These are phyloP conservation scores for Neurospora sp. DNA, from an alignment of 495 filamentous ascomycete genomes.

Conservation along the genomic window DNA sequence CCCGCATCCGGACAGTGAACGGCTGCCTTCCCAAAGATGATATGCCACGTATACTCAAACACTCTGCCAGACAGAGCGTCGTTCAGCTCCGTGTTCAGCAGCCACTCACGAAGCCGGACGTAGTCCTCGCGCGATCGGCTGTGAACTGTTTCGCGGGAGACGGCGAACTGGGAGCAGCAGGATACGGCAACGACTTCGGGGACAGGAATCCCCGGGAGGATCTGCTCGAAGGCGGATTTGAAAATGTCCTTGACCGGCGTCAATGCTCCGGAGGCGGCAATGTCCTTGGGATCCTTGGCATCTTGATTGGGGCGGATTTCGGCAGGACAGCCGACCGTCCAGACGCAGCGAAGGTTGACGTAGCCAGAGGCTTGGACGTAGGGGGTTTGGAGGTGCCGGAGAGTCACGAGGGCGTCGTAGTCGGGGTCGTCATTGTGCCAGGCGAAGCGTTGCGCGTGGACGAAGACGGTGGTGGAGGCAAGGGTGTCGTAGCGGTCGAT, in stretches of 20 bases:
- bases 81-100: slow-evolving; percentile 46
- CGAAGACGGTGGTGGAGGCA: slow-evolving; percentile 48
- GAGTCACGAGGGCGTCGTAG: slow-evolving; percentile 35
- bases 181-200: slow-evolving; percentile 40
- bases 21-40: slow-evolving; percentile 32
- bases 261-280: background rate
- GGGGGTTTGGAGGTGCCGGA: slow-evolving; percentile 43
- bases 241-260: slow-evolving; percentile 20
- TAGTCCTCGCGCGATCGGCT: slow-evolving; percentile 44
- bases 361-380: slow-evolving; percentile 49
- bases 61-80: slow-evolving; percentile 52
- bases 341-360: slow-evolving; percentile 56
- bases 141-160: slow-evolving; percentile 42
- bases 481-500: slow-evolving; percentile 56
- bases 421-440: slow-evolving; percentile 56
- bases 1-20: slow-evolving; percentile 47
- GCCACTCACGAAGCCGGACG: slow-evolving; percentile 45
- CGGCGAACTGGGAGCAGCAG: slow-evolving; percentile 67
- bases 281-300: slow-evolving; percentile 7
- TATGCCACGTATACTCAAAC: slow-evolving; percentile 68
- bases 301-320: slow-evolving; percentile 40
- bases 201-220: slow-evolving; percentile 40
- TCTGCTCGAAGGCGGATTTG: slow-evolving; percentile 41
- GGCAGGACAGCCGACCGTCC: slow-evolving; percentile 50
- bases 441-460: slow-evolving; percentile 51